phyloP scores from a whole-genome alignment of 1,284 basidiomycete species.

The Trametes pubescens region DNA sequence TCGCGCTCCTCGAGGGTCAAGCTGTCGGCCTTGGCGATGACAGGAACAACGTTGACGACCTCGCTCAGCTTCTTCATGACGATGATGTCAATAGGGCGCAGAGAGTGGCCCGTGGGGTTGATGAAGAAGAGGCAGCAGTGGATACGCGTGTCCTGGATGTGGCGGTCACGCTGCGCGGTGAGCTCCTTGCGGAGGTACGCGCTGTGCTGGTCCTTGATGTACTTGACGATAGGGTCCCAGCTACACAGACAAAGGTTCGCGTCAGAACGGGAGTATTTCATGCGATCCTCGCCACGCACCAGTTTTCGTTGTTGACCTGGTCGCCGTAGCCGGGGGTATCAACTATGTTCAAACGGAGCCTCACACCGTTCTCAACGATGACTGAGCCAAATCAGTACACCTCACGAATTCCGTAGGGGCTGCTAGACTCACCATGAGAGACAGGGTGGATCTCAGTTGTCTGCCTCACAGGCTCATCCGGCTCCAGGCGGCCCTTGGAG shows the following conservation, averaged over 20 bases:
- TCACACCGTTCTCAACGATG: conserved; percentile 96
- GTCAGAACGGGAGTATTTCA: conserved; percentile 15
- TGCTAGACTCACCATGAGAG: conserved; percentile 81
- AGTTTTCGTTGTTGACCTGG: conserved; percentile 99
- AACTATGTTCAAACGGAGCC: conserved; percentile 95
- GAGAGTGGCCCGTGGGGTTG: conserved; percentile 94
- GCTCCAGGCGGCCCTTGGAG: conserved; percentile 92
- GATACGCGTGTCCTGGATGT: conserved; percentile 98
- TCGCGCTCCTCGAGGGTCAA: conserved; percentile 94
- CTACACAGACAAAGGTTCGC: conserved; percentile 47
- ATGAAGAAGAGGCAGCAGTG: conserved; percentile 99
- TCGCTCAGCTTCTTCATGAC: conserved; percentile 99
- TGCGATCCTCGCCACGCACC: conserved; percentile 59
- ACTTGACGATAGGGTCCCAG: conserved; percentile 99
- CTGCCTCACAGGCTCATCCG: conserved; percentile 89
- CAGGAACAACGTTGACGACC: conserved; percentile 98
- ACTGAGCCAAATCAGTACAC: conserved; percentile 56
- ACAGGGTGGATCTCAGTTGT: conserved; percentile 97
- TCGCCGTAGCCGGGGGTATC: conserved; percentile 99
- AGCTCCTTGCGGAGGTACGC: conserved; percentile 99
- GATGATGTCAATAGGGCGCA: conserved; percentile 94
- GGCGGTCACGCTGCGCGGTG: conserved; percentile 97
- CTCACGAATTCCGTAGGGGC: neutral
- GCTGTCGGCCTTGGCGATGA: conserved; percentile 98
- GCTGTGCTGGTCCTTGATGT: conserved; percentile 99